A percentile compares a stretch with the other conserved stretches of the same genome.
These are phyloP conservation scores for Neospora caninum DNA, from an alignment of 169 alveolate species.

Conservation along the genomic window DNA sequence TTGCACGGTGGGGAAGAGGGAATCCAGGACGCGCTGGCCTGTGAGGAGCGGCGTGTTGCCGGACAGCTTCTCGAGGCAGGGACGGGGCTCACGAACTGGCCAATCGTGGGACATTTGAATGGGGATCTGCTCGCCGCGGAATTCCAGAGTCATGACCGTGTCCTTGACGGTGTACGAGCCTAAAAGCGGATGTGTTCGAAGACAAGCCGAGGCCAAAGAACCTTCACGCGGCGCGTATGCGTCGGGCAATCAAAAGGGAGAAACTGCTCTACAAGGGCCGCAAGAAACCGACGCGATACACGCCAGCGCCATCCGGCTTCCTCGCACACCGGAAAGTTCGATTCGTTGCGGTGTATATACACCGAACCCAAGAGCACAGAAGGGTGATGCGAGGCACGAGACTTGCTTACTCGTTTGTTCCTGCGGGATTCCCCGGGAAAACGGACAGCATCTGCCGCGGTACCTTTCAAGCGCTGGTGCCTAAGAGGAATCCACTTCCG, in stretches of 20 bases:
- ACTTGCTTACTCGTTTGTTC: too few species aligned
- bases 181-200: conserved; percentile 50
- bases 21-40: conserved; percentile 98
- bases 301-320: too few species aligned
- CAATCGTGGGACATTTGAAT: conserved; percentile 96
- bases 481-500: not conserved
- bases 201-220: not conserved
- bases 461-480: not conserved
- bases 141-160: conserved; percentile 76
- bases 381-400: too few species aligned
- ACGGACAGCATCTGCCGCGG: not conserved
- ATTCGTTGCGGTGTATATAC: too few species aligned
- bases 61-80: conserved; percentile 93
- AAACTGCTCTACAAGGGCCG: too few species aligned
- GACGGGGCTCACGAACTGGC: conserved; percentile 99
- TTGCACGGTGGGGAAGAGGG: conserved; percentile 96
- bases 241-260: too few species aligned
- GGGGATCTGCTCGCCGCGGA: conserved; percentile 89
- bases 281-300: too few species aligned
- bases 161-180: conserved; percentile 71
- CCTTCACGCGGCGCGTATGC: too few species aligned
- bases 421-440: too few species aligned
- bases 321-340: too few species aligned
- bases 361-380: too few species aligned
- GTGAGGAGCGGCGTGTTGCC: conserved; percentile 96